phyloP scores from a whole-genome alignment of 148 eudicot species.

The Heliosperma pusillum region DNA sequence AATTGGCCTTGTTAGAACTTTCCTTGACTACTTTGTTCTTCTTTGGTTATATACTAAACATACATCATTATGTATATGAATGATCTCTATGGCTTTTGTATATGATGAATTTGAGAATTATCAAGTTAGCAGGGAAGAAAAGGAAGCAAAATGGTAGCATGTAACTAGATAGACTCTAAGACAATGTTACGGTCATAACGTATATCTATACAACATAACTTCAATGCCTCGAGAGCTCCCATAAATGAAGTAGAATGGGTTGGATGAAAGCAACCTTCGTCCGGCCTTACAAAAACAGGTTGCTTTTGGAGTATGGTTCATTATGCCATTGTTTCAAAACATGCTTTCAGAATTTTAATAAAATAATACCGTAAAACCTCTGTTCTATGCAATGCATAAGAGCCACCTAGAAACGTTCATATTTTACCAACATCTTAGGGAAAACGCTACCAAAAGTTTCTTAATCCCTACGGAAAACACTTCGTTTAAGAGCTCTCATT shows the following conservation, averaged over 20 bases:
- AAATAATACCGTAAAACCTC: background rate
- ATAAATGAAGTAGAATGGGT: too few species aligned
- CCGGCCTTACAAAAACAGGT: too few species aligned
- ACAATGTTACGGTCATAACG: background rate
- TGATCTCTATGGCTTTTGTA: background rate
- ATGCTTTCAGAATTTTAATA: background rate
- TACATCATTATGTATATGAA: background rate
- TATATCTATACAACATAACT: background rate
- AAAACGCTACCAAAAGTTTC: background rate
- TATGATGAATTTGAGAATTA: background rate
- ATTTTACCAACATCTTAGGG: background rate
- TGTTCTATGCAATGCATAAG: background rate
- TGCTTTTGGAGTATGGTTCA: background rate
- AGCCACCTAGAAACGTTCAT: background rate
- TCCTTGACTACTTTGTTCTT: background rate
- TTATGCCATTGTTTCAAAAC: background rate
- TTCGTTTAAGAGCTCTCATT: background rate
- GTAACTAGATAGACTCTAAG: background rate
- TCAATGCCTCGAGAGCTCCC: background rate
- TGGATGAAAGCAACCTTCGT: too few species aligned
- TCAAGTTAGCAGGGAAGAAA: background rate
- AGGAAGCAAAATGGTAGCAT: background rate
- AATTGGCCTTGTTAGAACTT: constrained; percentile 72
- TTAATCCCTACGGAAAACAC: background rate
- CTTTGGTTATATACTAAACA: too few species aligned